Evolutionary conservation across 371 early-diverging fungal species (phyloP).

Genomic region (Zopfochytrium polystomum): DNA sequence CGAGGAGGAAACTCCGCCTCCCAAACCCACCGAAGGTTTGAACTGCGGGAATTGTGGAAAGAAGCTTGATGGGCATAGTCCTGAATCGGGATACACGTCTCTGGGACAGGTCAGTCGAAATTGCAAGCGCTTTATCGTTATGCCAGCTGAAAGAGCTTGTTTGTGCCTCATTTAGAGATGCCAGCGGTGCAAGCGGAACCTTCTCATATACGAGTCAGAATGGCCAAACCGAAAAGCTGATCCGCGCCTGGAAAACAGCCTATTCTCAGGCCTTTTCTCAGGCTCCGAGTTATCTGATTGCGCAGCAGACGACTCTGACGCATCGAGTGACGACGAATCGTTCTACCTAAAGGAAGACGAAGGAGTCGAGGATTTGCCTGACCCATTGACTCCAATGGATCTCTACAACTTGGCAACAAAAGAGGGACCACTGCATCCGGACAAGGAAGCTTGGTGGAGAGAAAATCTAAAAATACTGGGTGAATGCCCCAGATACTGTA

Average conservation of each 20-base stretch:
- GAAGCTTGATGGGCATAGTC: neutral
- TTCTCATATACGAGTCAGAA: constrained; percentile 22
- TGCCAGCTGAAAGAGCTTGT: neutral
- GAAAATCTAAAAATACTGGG: constrained; percentile 14
- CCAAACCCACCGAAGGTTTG: constrained; percentile 2
- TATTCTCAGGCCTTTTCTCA: neutral
- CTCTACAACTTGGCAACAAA: neutral
- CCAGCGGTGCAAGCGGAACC: constrained; percentile 29
- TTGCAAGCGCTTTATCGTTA: constrained; percentile 1
- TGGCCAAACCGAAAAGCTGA: constrained; percentile 36
- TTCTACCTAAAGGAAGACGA: neutral
- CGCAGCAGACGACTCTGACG: constrained; percentile 6
- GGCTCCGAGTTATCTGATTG: constrained; percentile 13
- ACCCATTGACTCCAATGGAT: constrained; percentile 10
- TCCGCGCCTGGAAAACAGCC: constrained; percentile 8
- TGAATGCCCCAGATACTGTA: constrained; percentile 7
- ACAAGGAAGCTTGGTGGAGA: constrained; percentile 12
- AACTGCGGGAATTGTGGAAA: constrained; percentile 21
- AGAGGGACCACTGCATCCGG: too few species aligned
- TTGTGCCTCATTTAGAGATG: constrained; percentile 10
- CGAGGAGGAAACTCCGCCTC: too few species aligned
- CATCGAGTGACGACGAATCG: neutral
- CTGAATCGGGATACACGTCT: neutral
- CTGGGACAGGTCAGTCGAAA: neutral
- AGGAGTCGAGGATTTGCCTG: constrained; percentile 15